Evolutionary conservation across 2,329 filamentous ascomycete species (phyloP).

Genomic region (Alternaria sp.): DNA sequence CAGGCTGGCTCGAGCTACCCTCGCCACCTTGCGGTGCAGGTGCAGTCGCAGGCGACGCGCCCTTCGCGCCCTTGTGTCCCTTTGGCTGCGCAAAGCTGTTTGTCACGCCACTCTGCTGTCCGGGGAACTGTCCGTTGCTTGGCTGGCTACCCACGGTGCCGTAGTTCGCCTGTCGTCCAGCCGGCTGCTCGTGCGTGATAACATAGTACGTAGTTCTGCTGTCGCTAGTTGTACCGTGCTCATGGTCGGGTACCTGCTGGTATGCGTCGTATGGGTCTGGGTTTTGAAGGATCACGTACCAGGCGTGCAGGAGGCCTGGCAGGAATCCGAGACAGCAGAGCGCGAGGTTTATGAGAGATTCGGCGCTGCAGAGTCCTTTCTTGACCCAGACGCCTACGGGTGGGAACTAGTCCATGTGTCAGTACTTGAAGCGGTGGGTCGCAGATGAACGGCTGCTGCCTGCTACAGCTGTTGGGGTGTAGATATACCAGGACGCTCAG

Average conservation of each 20-base stretch:
- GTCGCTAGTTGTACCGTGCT: constrained; percentile 52
- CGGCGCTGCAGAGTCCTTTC: constrained; percentile 87
- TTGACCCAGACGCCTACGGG: constrained; percentile 86
- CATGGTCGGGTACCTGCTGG: constrained; percentile 65
- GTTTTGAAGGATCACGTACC: constrained; percentile 96
- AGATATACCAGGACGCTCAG: constrained; percentile 66
- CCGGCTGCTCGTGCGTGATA: constrained; percentile 50
- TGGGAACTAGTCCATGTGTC: constrained; percentile 17
- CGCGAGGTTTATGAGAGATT: constrained; percentile 93
- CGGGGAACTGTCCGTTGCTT: constrained; percentile 54
- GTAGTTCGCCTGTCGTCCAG: constrained; percentile 49
- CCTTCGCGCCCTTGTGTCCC: constrained; percentile 26
- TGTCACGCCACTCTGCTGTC: constrained; percentile 49
- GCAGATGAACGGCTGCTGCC: constrained; percentile 4
- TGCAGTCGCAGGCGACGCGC: constrained; percentile 22
- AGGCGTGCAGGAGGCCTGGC: constrained; percentile 90
- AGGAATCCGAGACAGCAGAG: constrained; percentile 71
- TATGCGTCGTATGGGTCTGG: constrained; percentile 74
- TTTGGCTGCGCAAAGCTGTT: constrained; percentile 45
- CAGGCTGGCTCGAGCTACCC: constrained; percentile 44
- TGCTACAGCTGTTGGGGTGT: constrained; percentile 23
- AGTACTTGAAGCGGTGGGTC: constrained; percentile 4
- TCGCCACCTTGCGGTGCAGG: constrained; percentile 31
- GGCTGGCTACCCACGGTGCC: constrained; percentile 54
- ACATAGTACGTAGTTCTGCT: constrained; percentile 41